phyloP scores from a whole-genome alignment of 2,329 filamentous ascomycete species.

The Cordyceps tenuipes region DNA sequence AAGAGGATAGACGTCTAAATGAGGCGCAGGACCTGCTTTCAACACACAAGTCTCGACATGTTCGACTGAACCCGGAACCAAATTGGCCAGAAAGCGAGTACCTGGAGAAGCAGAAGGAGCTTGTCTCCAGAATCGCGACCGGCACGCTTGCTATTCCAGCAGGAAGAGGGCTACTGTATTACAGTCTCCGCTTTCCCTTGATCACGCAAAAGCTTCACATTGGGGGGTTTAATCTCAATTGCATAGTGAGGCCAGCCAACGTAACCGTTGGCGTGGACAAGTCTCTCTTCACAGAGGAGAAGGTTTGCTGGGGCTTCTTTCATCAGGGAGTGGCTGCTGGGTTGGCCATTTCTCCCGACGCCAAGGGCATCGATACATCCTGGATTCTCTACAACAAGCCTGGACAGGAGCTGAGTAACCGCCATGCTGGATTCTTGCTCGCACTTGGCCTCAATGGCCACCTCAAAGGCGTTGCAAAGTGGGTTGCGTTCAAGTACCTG shows the following conservation, averaged over 20 bases:
- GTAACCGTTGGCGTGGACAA: constrained; percentile 92
- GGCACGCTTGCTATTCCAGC: constrained; percentile 83
- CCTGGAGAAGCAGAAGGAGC: constrained; percentile 83
- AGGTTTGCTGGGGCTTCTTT: constrained; percentile 97
- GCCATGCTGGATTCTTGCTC: constrained; percentile 90
- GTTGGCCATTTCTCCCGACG: constrained; percentile 78
- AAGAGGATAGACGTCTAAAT: constrained; percentile 79
- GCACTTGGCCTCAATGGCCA: constrained; percentile 91
- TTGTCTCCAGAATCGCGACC: constrained; percentile 77
- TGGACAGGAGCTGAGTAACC: constrained; percentile 73
- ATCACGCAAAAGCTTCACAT: constrained; percentile 89
- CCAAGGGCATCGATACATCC: constrained; percentile 91
- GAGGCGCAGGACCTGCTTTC: constrained; percentile 83
- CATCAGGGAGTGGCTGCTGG: constrained; percentile 93
- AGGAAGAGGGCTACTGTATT: constrained; percentile 81
- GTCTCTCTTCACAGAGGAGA: constrained; percentile 81
- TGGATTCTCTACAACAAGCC: constrained; percentile 99
- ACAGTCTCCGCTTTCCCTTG: constrained; percentile 76
- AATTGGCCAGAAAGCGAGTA: constrained; percentile 80
- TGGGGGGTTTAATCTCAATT: constrained; percentile 84
- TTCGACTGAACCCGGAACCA: constrained; percentile 67
- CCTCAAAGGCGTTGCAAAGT: constrained; percentile 88
- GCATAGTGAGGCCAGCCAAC: constrained; percentile 83
- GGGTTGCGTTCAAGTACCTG: constrained; percentile 98
- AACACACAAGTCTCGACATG: constrained; percentile 68